Evolutionary conservation across 2,329 filamentous ascomycete genomes (phyloP), one percentile per base, ranked within the genome.

Genomic region (Colletotrichum abscissum): DNA sequence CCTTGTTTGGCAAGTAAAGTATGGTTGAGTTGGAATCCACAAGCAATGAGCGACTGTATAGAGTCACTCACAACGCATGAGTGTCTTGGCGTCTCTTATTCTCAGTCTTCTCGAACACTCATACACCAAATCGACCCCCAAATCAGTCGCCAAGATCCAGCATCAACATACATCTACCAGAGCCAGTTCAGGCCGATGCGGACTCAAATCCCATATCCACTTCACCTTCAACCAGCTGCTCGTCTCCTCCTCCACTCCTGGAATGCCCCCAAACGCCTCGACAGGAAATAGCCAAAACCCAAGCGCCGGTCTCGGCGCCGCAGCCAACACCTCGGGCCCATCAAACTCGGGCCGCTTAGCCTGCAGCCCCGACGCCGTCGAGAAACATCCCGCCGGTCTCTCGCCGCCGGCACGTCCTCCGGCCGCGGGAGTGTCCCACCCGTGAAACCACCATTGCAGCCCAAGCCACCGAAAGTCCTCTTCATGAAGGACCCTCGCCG

Each of bases 251-350:
- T 62, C 67, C 1, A 42, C 67, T 22, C 30, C 46, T 24, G 28
- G 28, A 22, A 59, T 26, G 3, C 3, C 3, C 24, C 24, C 60
- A 56, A 71, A 66, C 26, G 60, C 71, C 22, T 54, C 28, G 8
- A 19, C 33, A 7, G 56, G 56, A 26, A 73, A 73, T 56, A 73
- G 16, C 71, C 71, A 73, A 22, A 73, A 73, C 12, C 71, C 71
- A 6, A 73, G 28, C 35, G 71, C 71, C 35, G 71, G 71, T 8
- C 49, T 55, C 19, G 67, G 67, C 52, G 67, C 71, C 67, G 49
- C 62, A 22, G 67, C 60, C 11, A 73, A 60, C 22, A 66, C 22
- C 28, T 58, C 46, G 4, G 71, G 67, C 1, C 71, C 62, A 26
- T 73, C 71, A 1, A 73, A 55, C 1, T 33, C 9, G 0, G 71